Base-by-base conservation (phyloP, 208 protist genomes). In the Leptomonas pyrrhocoris region DNA sequence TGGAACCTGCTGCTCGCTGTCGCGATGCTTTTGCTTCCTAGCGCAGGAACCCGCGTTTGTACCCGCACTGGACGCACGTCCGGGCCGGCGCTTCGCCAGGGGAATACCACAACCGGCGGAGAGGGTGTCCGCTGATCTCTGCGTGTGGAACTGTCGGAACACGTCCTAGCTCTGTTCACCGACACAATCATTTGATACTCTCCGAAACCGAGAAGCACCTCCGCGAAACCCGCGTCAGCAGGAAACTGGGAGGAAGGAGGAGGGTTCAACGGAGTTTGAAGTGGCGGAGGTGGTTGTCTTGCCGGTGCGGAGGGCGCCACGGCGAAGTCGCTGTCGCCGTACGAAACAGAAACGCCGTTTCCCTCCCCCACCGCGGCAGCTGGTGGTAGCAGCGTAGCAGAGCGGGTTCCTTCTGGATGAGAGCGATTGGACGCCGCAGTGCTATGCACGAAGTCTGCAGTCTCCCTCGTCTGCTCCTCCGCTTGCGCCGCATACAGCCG, bases 181-280 rank as follows among this genome's bases (percentile, higher is more conserved):
- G 1, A 21, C 50, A 77, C 23, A 30, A 21, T 43, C 23, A 54
- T 0, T 25, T 60, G 72, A 53, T 71, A 45, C 6, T 1, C 27
- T 36, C 50, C 63, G 27, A 77, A 59, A 28, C 72, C 72, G 12
- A 77, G 28, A 18, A 77, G 63, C 40, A 77, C 63, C 28, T 71
- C 56, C 19, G 54, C 42, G 11, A 1, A 18, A 25, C 7, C 4
- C 4, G 19, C 28, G 19, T 27, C 34, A 1, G 9, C 54, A 19
- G 56, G 16, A 31, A 38, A 4, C 23, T 5, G 6, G 49, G 23
- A 34, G 16, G n/a, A 49, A 2, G 21, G 13, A 34, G 56, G 21
- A 38, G 11, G 23, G 28, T 6, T 25, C 23, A 16, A 31, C 46
- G 21, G 8, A 8, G 16, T 0, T 11, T 12, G 38, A 5, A 36